Evolutionary conservation across 2,329 filamentous ascomycete genomes (phyloP).

Genomic region (Fusarium sp.): DNA sequence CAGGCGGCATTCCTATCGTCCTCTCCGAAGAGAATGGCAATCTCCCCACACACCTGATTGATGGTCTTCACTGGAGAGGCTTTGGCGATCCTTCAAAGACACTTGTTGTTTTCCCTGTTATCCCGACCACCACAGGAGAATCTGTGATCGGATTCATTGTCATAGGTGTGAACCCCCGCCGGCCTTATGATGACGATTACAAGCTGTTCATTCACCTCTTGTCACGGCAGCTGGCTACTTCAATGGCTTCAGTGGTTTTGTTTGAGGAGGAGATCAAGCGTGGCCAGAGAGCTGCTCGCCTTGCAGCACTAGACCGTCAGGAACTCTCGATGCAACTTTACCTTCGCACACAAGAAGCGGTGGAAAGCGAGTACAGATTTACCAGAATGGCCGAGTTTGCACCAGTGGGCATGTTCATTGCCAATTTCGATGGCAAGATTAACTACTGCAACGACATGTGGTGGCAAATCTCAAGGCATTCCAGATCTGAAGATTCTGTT

Average conservation of each 20-base stretch:
- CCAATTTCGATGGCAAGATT: constrained; percentile 77
- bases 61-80: constrained; percentile 77
- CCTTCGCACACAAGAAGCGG: constrained; percentile 71
- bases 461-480: constrained; percentile 78
- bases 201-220: constrained; percentile 81
- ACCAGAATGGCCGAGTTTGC: constrained; percentile 88
- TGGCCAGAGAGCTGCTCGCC: constrained; percentile 78
- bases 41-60: constrained; percentile 73
- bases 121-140: constrained; percentile 79
- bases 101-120: constrained; percentile 82
- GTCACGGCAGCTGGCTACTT: constrained; percentile 81
- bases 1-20: constrained; percentile 74
- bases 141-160: constrained; percentile 82
- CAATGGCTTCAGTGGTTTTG: constrained; percentile 82
- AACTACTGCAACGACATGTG: constrained; percentile 87
- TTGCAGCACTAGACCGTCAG: constrained; percentile 82
- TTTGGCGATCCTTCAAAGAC: constrained; percentile 78
- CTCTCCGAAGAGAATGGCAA: constrained; percentile 76
- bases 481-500: constrained; percentile 68
- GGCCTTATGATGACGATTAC: constrained; percentile 86
- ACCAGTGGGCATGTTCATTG: constrained; percentile 87
- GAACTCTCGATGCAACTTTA: constrained; percentile 82
- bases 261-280: constrained; percentile 87
- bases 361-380: constrained; percentile 81
- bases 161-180: constrained; percentile 81